Percentiles rank a stretch among this genome's conserved stretches.
Conservation (phyloP, 768 basidiomycete species). For the Naganishia friedmannii region DNA sequence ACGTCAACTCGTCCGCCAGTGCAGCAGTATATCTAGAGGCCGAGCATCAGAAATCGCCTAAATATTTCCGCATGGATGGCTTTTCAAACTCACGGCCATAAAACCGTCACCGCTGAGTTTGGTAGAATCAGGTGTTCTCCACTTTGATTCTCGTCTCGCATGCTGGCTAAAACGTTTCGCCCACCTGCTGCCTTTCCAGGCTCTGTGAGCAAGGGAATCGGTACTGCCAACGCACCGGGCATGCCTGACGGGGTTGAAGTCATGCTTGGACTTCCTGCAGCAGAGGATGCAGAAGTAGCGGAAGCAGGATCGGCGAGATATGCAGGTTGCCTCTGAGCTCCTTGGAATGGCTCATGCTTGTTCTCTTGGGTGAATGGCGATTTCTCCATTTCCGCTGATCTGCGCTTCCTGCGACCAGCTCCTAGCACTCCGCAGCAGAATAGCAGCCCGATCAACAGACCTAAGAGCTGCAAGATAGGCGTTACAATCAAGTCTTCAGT, state of each 20-base stretch:
- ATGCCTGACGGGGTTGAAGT: background rate
- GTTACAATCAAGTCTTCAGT: background rate
- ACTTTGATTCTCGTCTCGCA: constrained; percentile 48
- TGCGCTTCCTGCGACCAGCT: background rate
- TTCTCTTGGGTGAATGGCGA: background rate
- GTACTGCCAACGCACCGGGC: background rate
- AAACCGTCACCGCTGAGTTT: constrained; percentile 44
- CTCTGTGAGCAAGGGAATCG: background rate
- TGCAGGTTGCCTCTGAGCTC: background rate
- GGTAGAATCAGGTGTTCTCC: constrained; percentile 47
- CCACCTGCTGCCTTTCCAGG: background rate
- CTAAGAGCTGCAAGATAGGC: background rate
- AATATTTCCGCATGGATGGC: too few species aligned
- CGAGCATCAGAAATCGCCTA: too few species aligned
- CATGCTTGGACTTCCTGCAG: background rate
- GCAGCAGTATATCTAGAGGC: constrained; percentile 43
- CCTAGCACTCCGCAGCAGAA: constrained; percentile 15
- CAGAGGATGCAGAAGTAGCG: background rate
- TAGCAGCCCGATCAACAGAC: constrained; percentile 2
- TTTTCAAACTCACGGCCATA: constrained; percentile 48
- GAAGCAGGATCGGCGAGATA: background rate
- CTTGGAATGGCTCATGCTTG: background rate
- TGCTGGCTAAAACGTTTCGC: constrained; percentile 41
- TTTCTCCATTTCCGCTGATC: background rate
- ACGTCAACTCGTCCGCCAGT: constrained; percentile 50